These are phyloP conservation scores for Polytrichum formosum DNA, from an alignment of 225 moss, liverwort and hornwort species.

Conservation along the genomic window DNA sequence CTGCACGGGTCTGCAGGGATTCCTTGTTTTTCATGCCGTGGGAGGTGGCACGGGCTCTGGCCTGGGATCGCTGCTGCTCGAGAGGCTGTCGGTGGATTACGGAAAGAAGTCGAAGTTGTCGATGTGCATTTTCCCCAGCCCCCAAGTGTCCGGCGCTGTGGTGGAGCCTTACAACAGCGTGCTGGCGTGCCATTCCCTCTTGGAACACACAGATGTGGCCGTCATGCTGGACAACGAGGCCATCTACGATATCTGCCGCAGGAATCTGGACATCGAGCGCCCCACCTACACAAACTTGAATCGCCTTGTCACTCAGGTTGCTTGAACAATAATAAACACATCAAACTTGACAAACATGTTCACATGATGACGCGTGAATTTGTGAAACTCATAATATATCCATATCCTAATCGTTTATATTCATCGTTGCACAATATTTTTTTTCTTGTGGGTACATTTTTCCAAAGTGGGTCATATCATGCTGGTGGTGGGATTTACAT, in stretches of 20 bases:
- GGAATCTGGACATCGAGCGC: conserved; percentile 59
- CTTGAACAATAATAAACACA: too few species aligned
- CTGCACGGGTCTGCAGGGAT: conserved; percentile 31
- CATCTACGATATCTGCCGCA: conserved; percentile 60
- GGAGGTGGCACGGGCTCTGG: conserved; percentile 26
- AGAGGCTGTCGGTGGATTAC: conserved; percentile 34
- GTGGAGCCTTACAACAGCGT: conserved; percentile 53
- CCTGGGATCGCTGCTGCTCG: conserved; percentile 27
- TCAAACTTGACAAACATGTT: too few species aligned
- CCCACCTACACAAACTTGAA: conserved; percentile 73
- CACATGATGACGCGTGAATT: too few species aligned
- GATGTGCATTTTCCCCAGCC: conserved; percentile 22
- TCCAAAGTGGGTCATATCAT: too few species aligned
- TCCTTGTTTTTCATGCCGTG: conserved; percentile 31
- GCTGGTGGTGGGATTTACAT: too few species aligned
- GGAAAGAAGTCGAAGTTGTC: conserved; percentile 33
- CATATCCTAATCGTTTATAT: too few species aligned
- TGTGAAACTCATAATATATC: too few species aligned
- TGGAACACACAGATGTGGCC: conserved; percentile 72
- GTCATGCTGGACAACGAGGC: conserved; percentile 74
- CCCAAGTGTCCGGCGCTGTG: conserved; percentile 26
- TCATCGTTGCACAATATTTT: too few species aligned
- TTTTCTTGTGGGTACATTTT: too few species aligned
- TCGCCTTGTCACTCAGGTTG: conserved; percentile 26
- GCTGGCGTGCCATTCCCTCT: conserved; percentile 27